phyloP scores from a whole-genome alignment of 129 eudicot species.

The Centaurea solstitialis region DNA sequence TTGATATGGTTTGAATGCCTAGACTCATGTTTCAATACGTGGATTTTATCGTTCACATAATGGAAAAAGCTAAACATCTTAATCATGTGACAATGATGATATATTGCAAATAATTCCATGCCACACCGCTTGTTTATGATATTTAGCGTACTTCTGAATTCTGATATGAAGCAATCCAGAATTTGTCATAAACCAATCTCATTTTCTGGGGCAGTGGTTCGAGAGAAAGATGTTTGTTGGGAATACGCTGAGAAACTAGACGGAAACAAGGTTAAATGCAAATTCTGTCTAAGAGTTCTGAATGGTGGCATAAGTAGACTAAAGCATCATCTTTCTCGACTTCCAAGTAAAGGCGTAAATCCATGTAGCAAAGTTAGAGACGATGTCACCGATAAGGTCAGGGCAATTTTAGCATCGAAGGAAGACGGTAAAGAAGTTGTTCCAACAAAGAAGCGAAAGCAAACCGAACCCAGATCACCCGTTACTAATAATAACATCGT shows the following conservation, averaged over 20 bases:
- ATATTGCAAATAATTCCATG: background rate
- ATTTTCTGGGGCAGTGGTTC: conserved; percentile 62
- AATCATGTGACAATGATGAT: background rate
- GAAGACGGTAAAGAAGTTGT: conserved; percentile 62
- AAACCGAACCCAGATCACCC: conserved; percentile 55
- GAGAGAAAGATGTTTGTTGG: conserved; percentile 94
- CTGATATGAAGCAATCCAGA: background rate
- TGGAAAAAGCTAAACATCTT: background rate
- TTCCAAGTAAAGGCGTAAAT: conserved; percentile 96
- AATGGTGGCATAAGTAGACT: conserved; percentile 96
- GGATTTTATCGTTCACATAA: background rate
- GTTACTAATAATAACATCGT: conserved; percentile 21
- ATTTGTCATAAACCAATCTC: background rate
- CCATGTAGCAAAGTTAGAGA: conserved; percentile 92
- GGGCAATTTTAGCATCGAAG: conserved; percentile 62
- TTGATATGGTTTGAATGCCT: background rate
- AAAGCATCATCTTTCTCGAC: conserved; percentile 88
- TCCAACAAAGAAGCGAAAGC: conserved; percentile 54
- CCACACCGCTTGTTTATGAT: background rate
- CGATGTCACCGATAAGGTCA: conserved; percentile 77
- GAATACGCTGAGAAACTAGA: conserved; percentile 92
- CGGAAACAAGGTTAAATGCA: conserved; percentile 94
- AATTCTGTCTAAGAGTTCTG: conserved; percentile 79
- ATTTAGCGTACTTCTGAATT: background rate
- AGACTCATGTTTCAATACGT: background rate